A percentile compares a stretch with the other conserved stretches of the same genome.
Conservation (phyloP, 768 basidiomycete species). For the Lactarius trivialis region DNA sequence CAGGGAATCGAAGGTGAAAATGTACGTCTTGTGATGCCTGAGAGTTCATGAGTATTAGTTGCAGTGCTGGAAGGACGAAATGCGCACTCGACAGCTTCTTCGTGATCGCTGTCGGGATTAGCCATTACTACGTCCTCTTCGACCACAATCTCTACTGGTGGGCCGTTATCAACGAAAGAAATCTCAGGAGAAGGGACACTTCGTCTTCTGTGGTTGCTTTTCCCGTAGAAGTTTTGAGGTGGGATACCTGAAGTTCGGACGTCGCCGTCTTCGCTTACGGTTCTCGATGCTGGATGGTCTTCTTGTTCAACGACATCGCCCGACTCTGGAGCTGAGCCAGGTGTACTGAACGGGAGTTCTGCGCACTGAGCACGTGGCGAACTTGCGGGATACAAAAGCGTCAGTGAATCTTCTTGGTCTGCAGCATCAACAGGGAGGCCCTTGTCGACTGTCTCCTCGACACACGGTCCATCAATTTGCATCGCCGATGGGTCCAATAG, state of each 20-base stretch:
- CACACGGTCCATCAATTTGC: not conserved
- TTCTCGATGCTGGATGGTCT: not conserved
- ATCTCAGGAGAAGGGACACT: not conserved
- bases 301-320: not conserved
- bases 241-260: constrained; percentile 4
- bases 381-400: constrained; percentile 9
- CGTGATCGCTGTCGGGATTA: constrained; percentile 17
- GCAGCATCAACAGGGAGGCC: not conserved
- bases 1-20: constrained; percentile 89
- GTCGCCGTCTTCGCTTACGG: not conserved
- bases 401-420: not conserved
- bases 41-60: not conserved
- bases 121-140: constrained; percentile 5
- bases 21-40: constrained; percentile 50
- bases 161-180: not conserved
- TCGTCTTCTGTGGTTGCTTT: not conserved
- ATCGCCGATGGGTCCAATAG: not conserved
- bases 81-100: constrained; percentile 1
- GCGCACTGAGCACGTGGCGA: not conserved
- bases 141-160: constrained; percentile 6
- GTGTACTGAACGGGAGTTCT: not conserved
- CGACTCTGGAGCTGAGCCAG: not conserved
- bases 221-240: constrained; percentile 11
- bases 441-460: not conserved
- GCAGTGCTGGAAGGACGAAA: not conserved